Conservation (phyloP, 2,329 filamentous ascomycete genomes). For the Hypoxylon sp. region DNA sequence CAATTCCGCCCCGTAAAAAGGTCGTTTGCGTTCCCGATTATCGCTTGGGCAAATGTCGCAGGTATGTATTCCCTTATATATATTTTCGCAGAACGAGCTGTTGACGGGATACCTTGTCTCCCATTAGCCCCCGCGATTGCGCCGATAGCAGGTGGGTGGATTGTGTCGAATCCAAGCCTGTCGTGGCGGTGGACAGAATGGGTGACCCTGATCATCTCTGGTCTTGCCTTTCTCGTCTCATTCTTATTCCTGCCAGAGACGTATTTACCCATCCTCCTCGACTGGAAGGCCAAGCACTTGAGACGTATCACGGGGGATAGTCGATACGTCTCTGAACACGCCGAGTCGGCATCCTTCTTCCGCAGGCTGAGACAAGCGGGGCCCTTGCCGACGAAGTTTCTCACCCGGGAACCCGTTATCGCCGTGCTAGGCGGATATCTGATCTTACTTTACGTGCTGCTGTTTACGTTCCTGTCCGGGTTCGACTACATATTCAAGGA, state of each 20-base stretch:
- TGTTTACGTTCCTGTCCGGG: constrained; percentile 65
- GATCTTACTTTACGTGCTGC: constrained; percentile 62
- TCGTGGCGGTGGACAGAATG: constrained; percentile 65
- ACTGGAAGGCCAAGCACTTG: constrained; percentile 61
- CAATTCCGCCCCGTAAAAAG: constrained; percentile 64
- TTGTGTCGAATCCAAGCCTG: constrained; percentile 56
- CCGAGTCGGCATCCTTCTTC: constrained; percentile 56
- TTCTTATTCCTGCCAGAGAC: constrained; percentile 66
- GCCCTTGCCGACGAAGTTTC: constrained; percentile 61
- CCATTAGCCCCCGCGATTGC: constrained; percentile 57
- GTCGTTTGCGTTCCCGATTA: constrained; percentile 65
- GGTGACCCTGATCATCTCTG: constrained; percentile 59
- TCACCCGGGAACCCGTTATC: constrained; percentile 63
- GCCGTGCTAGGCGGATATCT: constrained; percentile 63
- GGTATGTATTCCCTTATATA: constrained; percentile 43
- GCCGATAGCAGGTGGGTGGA: constrained; percentile 63
- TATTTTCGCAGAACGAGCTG: neutral
- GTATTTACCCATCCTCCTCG: constrained; percentile 62
- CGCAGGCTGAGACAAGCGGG: constrained; percentile 55
- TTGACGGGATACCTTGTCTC: neutral
- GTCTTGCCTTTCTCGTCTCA: constrained; percentile 53
- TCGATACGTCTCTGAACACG: constrained; percentile 63
- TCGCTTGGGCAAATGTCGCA: constrained; percentile 61
- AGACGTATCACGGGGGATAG: constrained; percentile 60
- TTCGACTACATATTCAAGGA: constrained; percentile 67